A percentile compares a stretch with the other conserved stretches of the same genome.
Conservation (phyloP, 805 yeast species). For the Saturnispora mendoncae region DNA sequence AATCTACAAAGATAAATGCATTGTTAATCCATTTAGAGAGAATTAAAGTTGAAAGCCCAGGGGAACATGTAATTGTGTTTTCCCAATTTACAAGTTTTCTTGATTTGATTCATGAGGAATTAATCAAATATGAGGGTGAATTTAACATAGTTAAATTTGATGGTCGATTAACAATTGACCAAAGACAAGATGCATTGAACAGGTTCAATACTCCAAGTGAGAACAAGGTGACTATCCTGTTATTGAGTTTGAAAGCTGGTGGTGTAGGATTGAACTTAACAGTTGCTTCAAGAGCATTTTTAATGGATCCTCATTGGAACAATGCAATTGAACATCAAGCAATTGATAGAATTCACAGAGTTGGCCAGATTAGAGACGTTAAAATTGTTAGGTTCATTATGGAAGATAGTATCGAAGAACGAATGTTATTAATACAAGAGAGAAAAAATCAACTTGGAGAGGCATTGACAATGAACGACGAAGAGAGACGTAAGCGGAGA, state of each 20-base stretch:
- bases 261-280: slow-evolving; percentile 90
- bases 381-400: slow-evolving; percentile 73
- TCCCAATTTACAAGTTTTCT: slow-evolving; percentile 83
- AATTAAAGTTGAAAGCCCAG: slow-evolving; percentile 46
- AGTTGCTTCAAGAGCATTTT: slow-evolving; percentile 71
- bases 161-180: slow-evolving; percentile 63
- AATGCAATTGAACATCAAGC: slow-evolving; percentile 89
- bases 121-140: slow-evolving; percentile 36
- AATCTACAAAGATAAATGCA: slow-evolving; percentile 69
- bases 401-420: slow-evolving; percentile 74
- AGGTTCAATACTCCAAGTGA: slow-evolving; percentile 37
- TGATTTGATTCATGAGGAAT: slow-evolving; percentile 61
- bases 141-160: slow-evolving; percentile 65
- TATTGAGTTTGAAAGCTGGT: slow-evolving; percentile 81
- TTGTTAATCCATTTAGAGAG: slow-evolving; percentile 49
- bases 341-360: slow-evolving; percentile 81
- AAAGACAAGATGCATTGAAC: slow-evolving; percentile 52
- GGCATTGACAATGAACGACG: slow-evolving; percentile 67
- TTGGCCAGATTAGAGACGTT: slow-evolving; percentile 73
- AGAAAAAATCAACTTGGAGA: slow-evolving; percentile 75
- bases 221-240: slow-evolving; percentile 35
- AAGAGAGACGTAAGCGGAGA: slow-evolving; percentile 58
- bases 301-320: slow-evolving; percentile 98
- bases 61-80: slow-evolving; percentile 75
- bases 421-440: slow-evolving; percentile 83